These are phyloP conservation scores for Naegleria fowleri DNA, from an alignment of 208 protist species.

Conservation along the genomic window DNA sequence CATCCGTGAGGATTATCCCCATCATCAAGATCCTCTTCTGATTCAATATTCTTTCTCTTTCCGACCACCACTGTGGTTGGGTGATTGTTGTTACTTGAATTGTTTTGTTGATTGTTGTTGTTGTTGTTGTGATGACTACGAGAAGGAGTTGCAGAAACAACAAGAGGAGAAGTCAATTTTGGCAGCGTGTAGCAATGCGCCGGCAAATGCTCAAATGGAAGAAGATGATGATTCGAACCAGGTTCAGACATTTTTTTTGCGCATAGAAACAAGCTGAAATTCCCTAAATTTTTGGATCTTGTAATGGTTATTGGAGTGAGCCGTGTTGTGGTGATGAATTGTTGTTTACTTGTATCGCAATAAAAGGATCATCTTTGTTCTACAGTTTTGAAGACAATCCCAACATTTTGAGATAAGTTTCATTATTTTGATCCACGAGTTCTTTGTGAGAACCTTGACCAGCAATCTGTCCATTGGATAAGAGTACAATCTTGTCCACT, in stretches of 20 bases:
- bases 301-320: not conserved
- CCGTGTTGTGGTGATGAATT: too few relatives aligned
- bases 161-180: not conserved
- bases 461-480: not conserved
- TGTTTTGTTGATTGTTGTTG: too few relatives aligned
- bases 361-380: too few relatives aligned
- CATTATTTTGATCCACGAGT: not conserved
- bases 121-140: too few relatives aligned
- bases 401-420: not conserved
- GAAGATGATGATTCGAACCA: not conserved
- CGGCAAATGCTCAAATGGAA: not conserved
- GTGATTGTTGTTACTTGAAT: too few relatives aligned
- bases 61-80: too few relatives aligned
- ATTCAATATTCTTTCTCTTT: not conserved
- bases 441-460: conserved; percentile 1
- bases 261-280: not conserved
- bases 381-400: not conserved
- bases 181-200: not conserved
- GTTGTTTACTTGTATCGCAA: too few relatives aligned
- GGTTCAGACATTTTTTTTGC: not conserved
- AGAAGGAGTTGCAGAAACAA: not conserved
- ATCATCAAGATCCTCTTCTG: not conserved
- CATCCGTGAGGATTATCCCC: not conserved
- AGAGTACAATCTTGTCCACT: not conserved
- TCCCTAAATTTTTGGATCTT: not conserved